phyloP scores from a whole-genome alignment of 306 rosid species.

The Pterocarpus macrocarpus region DNA sequence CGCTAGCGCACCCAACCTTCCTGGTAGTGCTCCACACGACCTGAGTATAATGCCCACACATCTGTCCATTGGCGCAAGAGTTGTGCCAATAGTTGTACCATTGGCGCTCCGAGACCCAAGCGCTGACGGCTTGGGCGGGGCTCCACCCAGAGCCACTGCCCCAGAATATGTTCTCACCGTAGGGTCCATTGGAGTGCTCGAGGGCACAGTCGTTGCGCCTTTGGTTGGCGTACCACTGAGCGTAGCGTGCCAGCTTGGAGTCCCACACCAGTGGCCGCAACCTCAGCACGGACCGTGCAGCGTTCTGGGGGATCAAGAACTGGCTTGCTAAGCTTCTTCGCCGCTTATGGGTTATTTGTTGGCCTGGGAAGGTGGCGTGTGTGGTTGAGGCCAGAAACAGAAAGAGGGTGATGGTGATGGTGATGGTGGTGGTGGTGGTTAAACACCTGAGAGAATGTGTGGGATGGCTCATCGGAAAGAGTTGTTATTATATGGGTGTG shows the following conservation, averaged over 20 bases:
- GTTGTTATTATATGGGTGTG: background rate
- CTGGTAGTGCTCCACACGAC: slow-evolving; percentile 72
- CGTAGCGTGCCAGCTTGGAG: slow-evolving; percentile 58
- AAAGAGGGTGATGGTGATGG: slow-evolving; percentile 32
- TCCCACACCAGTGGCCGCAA: slow-evolving; percentile 69
- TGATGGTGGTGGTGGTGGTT: background rate
- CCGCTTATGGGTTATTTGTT: background rate
- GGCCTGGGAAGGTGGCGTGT: slow-evolving; percentile 23
- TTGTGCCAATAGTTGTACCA: slow-evolving; percentile 68
- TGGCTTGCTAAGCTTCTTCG: slow-evolving; percentile 48
- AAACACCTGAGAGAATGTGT: slow-evolving; percentile 19
- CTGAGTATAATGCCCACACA: slow-evolving; percentile 94
- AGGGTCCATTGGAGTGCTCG: slow-evolving; percentile 81
- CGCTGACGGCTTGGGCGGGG: slow-evolving; percentile 72
- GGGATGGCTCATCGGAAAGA: background rate
- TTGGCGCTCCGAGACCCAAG: slow-evolving; percentile 73
- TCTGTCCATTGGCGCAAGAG: slow-evolving; percentile 62
- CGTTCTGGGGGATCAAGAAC: slow-evolving; percentile 78
- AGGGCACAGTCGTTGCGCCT: slow-evolving; percentile 75
- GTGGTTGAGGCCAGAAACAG: slow-evolving; percentile 43
- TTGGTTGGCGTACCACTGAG: slow-evolving; percentile 75
- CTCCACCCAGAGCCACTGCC: slow-evolving; percentile 86
- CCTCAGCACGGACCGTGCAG: slow-evolving; percentile 57
- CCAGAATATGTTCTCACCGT: slow-evolving; percentile 96
- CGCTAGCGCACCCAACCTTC: slow-evolving; percentile 78